Base-by-base conservation (phyloP, 805 yeast genomes). In the Candida cerambycidarum region DNA sequence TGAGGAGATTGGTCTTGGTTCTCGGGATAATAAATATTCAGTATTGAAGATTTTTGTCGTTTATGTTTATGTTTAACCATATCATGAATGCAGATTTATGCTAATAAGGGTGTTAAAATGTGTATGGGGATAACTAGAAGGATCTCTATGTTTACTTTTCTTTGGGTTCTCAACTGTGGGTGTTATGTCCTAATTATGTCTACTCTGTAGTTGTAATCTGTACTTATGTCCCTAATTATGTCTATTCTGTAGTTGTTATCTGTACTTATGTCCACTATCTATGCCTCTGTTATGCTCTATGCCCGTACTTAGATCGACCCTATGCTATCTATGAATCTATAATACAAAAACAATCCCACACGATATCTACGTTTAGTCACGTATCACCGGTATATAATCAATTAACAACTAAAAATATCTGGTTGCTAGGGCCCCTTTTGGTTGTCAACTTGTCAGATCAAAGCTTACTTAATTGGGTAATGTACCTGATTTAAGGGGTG, bases 21-120 rank as follows among this genome's bases (percentile, higher is more conserved):
- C 27, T 42, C 49, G 10, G 51, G 50, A 44, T 57, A 60, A 46
- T 60, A 64, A 45, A 55, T 48, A 48, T 56, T 62, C 63, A 56
- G 62, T 17, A 59, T 36, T 16, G 65, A 62, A 43, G 67, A 62
- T 45, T 65, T 65, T 54, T 64, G 70, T 41, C 71, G 68, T 48
- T 65, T 65, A 50, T 65, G 71, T 45, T 51, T 50, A 51, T 48
- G 45, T 45, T 50, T 54, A 13, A 36, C 44, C 44, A 41, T 41
- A 18, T 41, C 44, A 41, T 41, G 44, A 36, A 21, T 38, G 36
- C 36, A 16, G n/a, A n/a, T n/a, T n/a, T 32, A 32, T 29, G 29
- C 29, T 29, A 10, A n/a, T n/a, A n/a, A n/a, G 29, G 15, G 33
- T 14, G 12, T 30, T 14, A 30, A 15, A 16, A 30, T 17, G n/a